Evolutionary conservation across 352 stramenopile genomes (phyloP).

Genomic region (Phytophthora constricta): DNA sequence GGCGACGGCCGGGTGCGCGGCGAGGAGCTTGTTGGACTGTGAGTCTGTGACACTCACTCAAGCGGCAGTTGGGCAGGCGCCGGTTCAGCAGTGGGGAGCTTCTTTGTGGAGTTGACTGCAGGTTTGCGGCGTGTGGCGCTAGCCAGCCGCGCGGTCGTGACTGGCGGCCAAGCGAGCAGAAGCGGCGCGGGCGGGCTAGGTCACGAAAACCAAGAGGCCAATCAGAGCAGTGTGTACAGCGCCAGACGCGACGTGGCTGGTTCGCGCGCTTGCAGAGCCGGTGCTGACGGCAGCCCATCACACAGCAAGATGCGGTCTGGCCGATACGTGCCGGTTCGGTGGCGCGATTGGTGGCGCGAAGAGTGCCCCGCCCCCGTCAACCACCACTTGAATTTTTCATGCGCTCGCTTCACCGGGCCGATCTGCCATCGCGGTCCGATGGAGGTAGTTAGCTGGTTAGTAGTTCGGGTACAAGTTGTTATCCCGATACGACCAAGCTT

Average conservation of each 20-base stretch:
- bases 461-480: too few species aligned
- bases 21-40: not conserved
- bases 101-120: slow-evolving; percentile 15
- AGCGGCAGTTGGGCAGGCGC: not conserved
- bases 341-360: not conserved
- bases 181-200: not conserved
- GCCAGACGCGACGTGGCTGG: too few species aligned
- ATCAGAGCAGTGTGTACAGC: too few species aligned
- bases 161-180: slow-evolving; percentile 51
- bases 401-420: too few species aligned
- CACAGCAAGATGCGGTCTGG: not conserved
- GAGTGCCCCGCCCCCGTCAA: too few species aligned
- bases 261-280: too few species aligned
- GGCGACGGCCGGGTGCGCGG: not conserved
- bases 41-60: slow-evolving; percentile 19
- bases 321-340: not conserved
- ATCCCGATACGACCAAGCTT: too few species aligned
- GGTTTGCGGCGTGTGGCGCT: not conserved
- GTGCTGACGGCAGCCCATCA: not conserved
- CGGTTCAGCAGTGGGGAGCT: slow-evolving; percentile 1
- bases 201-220: not conserved
- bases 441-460: too few species aligned
- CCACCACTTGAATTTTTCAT: not conserved
- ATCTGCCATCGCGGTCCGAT: not conserved
- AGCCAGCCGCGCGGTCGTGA: slow-evolving; percentile 24